phyloP scores from a whole-genome alignment of 2,329 filamentous ascomycete genomes.

The Colletotrichum kahawae region DNA sequence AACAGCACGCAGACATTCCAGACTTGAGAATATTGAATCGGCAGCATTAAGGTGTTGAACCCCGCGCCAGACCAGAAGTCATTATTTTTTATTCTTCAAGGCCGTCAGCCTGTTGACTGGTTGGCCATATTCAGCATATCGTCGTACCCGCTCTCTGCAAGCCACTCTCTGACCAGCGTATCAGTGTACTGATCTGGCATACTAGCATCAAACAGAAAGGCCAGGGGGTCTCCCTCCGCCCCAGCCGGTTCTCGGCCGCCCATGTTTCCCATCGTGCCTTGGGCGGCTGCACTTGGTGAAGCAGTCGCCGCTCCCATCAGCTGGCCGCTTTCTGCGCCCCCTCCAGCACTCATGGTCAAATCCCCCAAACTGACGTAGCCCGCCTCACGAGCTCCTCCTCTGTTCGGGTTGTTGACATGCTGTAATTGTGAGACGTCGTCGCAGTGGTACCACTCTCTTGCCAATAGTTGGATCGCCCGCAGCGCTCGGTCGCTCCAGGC shows the following conservation, averaged over 20 bases:
- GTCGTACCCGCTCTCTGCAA: neutral
- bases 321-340: neutral
- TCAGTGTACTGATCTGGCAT: conserved; percentile 4
- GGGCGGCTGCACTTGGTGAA: neutral
- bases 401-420: neutral
- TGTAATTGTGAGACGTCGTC: conserved; percentile 15
- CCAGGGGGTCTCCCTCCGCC: neutral
- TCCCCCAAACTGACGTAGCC: neutral
- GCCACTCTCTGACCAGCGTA: neutral
- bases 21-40: neutral
- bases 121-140: neutral
- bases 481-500: conserved; percentile 22
- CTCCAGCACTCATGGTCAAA: neutral
- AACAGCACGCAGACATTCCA: neutral
- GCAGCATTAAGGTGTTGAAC: neutral
- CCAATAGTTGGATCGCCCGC: conserved; percentile 13
- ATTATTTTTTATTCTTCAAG: neutral
- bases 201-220: neutral
- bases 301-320: neutral
- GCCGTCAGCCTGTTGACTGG: neutral
- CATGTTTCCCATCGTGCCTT: neutral
- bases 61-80: neutral
- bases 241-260: neutral
- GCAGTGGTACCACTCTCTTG: conserved; percentile 23
- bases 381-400: neutral